A percentile compares a stretch with the other conserved stretches of the same genome.
phyloP scores from a whole-genome alignment of 257 asterid genomes.

The Linderniella brevidens region DNA sequence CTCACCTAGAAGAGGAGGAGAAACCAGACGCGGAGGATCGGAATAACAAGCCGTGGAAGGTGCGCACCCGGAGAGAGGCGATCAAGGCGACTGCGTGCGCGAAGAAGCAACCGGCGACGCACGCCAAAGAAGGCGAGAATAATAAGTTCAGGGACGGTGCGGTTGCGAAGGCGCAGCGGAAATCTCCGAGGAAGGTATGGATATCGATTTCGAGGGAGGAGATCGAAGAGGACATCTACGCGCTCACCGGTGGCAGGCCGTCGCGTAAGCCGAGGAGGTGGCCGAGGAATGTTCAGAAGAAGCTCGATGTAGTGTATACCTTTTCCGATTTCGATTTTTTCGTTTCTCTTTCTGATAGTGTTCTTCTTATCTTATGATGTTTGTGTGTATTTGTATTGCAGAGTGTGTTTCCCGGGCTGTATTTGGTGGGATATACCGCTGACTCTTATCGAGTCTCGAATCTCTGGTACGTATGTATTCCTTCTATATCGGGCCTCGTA shows the following conservation, averaged over 20 bases:
- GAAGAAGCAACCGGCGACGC: conserved; percentile 11
- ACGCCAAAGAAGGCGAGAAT: conserved; percentile 8
- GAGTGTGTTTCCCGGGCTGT: too few relatives aligned
- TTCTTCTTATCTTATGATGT: too few relatives aligned
- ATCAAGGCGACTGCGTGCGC: conserved; percentile 14
- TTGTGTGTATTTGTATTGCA: too few relatives aligned
- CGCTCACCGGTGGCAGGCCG: conserved; percentile 72
- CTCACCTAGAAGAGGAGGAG: conserved; percentile 1
- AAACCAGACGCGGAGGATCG: conserved; percentile 21
- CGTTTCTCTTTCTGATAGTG: too few relatives aligned
- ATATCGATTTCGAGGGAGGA: conserved; percentile 72
- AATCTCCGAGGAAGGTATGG: conserved; percentile 39
- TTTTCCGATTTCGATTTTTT: background rate
- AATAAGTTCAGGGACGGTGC: conserved; percentile 10
- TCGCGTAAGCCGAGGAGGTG: conserved; percentile 64
- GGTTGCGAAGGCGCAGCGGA: conserved; percentile 20
- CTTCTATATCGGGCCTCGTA: too few relatives aligned
- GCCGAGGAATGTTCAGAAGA: conserved; percentile 57
- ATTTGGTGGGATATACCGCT: too few relatives aligned
- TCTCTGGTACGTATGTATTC: too few relatives aligned
- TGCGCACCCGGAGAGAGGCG: conserved; percentile 45
- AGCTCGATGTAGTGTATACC: conserved; percentile 18
- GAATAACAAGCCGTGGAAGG: conserved; percentile 45
- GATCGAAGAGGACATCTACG: conserved; percentile 77
- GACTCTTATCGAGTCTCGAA: too few relatives aligned